Base-by-base conservation (phyloP, 352 stramenopile genomes). In the Pythium apleroticum region DNA sequence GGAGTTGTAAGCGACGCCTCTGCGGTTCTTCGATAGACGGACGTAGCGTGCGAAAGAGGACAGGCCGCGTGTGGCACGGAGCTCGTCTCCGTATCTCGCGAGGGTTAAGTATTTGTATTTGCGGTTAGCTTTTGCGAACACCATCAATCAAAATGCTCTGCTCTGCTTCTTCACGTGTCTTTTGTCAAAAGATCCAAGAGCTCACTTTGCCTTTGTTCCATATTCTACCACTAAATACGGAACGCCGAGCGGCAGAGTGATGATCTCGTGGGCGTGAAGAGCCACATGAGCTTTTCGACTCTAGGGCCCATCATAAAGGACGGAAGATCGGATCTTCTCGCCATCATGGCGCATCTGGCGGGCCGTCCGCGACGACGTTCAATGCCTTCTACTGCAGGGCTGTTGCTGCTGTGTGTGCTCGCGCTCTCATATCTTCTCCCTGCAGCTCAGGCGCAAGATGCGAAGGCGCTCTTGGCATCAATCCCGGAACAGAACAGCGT, bases 1-100 rank as follows among this genome's bases (percentile, higher is more conserved):
- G 58, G 80, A 89, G 56, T 76, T 87, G 62, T 87, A 85, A 76
- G 59, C 54, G 17, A 58, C 14, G 45, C 3, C 45, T 52, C n/a
- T 52, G 45, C 19, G 41, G 30, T 31, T 37, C 58, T 39, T 28
- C 43, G 43, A 27, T 50, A 50, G 43, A 50, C 43, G 43, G 43
- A 28, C 43, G 43, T 50, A 48, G n/a, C 43, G 9, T 25, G 43
- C 43, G 43, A 50, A 50, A 50, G 43, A 50, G 43, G n/a, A 50
- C 43, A 17, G 43, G 9, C 22, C 43, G 19, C 39, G 39, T 1
- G 4, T 33, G 30, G 30, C 30, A 5, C 30, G 30, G 30, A 33
- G 5, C 30, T 33, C 30, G 1, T 9, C 5, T 33, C 30, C 30
- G 30, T 5, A 9, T 33, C 30, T 33, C 30, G 37, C 12, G 37